Evolutionary conservation across 1,284 basidiomycete species (phyloP), one percentile per base, ranked within the genome.

Genomic region (Ceraceosorus guamensis): DNA sequence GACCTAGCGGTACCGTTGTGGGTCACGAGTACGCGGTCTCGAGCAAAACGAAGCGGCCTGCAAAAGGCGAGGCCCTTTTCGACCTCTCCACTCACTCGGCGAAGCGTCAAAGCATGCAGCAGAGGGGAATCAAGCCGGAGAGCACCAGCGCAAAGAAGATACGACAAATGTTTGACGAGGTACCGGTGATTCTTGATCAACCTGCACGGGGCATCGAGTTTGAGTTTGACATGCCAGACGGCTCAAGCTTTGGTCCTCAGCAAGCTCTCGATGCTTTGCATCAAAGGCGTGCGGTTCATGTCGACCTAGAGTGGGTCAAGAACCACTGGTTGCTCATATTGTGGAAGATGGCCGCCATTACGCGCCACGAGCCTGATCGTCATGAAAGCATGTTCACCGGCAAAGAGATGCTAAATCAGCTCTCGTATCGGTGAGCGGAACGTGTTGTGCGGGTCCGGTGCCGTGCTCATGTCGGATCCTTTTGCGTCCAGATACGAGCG

Each of bases 281-380:
- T 2, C 35, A 51, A 8, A 50, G 55, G 7, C 70, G 70, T 16
- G 68, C 62, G n/a, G 33, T 30, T 2, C 79, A 86, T n/a, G 85
- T 82, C 2, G 85, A 83, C 3, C 80, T 84, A 60, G 73, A 80
- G 33, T 98, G 93, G 93, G 85, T 95, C 0, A 82, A 87, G 41
- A 95, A 96, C 69, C 91, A 96, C 67, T 98, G 90, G 88, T 73
- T 79, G 4, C 77, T 92, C 46, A 85, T 98, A 45, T 80, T 98
- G 5, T 98, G 95, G 95, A 98, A 98, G 77, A 78, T 96, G 8
- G 88, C 91, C 1, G 87, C 87, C 3, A 83, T 89, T 80, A 85
- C 85, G 0, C 80, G 82, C 41, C 80, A 90, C 4, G 83, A 87
- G 61, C 65, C 67, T 11, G 53, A 56, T 35, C 34, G 30, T 16